A percentile compares a stretch with the other conserved stretches of the same genome.
phyloP scores from a whole-genome alignment of 768 basidiomycete genomes.

The Pleurotus ostreatus region DNA sequence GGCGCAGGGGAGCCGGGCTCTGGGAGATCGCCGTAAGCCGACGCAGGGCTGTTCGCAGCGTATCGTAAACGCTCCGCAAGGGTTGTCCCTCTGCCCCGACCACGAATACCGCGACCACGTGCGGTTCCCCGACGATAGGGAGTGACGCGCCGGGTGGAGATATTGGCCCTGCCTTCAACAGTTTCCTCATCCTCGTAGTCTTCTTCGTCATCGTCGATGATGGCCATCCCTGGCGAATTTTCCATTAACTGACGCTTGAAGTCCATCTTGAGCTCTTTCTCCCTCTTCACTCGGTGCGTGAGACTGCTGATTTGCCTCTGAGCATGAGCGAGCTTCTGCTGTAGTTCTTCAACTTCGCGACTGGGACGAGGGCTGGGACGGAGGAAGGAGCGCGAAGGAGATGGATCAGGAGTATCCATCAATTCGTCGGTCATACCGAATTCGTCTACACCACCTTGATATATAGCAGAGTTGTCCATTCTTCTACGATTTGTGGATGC shows the following conservation, averaged over 20 bases:
- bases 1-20: conserved; percentile 27
- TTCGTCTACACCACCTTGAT: conserved; percentile 31
- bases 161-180: conserved; percentile 32
- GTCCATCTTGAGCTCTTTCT: conserved; percentile 79
- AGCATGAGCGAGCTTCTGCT: conserved; percentile 80
- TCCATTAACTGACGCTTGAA: conserved; percentile 49
- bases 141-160: conserved; percentile 35
- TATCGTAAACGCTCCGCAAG: conserved; percentile 62
- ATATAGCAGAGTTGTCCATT: conserved; percentile 39
- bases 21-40: conserved; percentile 35
- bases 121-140: conserved; percentile 57
- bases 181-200: conserved; percentile 45
- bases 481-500: conserved; percentile 60
- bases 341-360: conserved; percentile 78
- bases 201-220: conserved; percentile 37
- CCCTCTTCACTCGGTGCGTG: conserved; percentile 72
- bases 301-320: conserved; percentile 83
- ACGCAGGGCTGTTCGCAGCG: conserved; percentile 49
- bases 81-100: conserved; percentile 47
- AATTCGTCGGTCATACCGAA: conserved; percentile 36
- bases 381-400: conserved; percentile 53
- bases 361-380: conserved; percentile 64
- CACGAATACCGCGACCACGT: conserved; percentile 45
- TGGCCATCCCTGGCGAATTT: conserved; percentile 33
- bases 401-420: conserved; percentile 58